phyloP scores from a whole-genome alignment of 1,139 yeast species.

The Pichia sp. region DNA sequence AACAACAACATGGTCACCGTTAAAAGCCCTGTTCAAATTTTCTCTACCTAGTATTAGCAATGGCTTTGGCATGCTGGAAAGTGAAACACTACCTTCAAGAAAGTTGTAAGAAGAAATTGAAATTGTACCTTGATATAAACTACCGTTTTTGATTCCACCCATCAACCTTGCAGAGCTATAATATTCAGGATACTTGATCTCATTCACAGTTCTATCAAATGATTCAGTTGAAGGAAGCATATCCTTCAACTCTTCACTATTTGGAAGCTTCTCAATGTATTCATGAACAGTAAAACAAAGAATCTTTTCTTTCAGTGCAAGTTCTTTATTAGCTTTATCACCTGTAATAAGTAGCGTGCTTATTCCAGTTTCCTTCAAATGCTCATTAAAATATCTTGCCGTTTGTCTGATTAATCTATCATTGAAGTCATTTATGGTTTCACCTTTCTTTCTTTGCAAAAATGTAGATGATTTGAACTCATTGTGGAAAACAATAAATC shows the following conservation, averaged over 20 bases:
- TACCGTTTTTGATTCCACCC: conserved; percentile 87
- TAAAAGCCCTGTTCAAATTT: conserved; percentile 81
- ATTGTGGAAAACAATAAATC: conserved; percentile 89
- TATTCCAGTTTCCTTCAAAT: conserved; percentile 44
- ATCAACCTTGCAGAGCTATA: conserved; percentile 73
- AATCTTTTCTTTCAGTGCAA: conserved; percentile 50
- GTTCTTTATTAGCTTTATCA: conserved; percentile 59
- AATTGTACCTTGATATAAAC: conserved; percentile 78
- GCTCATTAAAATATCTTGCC: conserved; percentile 64
- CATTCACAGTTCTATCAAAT: conserved; percentile 33
- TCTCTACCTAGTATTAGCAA: conserved; percentile 75
- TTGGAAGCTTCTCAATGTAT: conserved; percentile 66
- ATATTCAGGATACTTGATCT: conserved; percentile 66
- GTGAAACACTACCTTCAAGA: conserved; percentile 76
- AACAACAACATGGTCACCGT: conserved; percentile 86
- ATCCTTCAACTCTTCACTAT: conserved; percentile 73
- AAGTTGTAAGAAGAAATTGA: conserved; percentile 80
- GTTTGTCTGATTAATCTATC: conserved; percentile 83
- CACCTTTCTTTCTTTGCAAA: conserved; percentile 55
- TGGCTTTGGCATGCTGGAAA: conserved; percentile 73
- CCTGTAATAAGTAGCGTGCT: conserved; percentile 65
- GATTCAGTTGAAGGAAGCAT: conserved; percentile 55
- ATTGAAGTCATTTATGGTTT: conserved; percentile 81
- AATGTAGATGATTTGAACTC: conserved; percentile 76
- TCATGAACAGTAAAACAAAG: conserved; percentile 51